phyloP scores from a whole-genome alignment of 75 land plant species.

The Azolla pinnata region DNA sequence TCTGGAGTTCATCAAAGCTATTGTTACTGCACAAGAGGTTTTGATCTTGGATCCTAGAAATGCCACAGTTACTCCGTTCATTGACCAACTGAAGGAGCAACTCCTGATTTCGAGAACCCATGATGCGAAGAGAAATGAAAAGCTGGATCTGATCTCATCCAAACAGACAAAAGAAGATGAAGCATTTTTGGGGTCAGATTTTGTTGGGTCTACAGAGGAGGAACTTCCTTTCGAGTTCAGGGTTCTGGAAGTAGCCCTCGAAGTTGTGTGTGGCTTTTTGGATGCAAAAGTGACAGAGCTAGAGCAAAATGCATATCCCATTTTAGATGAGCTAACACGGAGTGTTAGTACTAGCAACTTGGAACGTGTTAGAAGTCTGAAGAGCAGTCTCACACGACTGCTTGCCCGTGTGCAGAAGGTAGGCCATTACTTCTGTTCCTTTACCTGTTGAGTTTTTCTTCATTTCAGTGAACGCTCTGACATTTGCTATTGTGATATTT shows the following conservation, averaged over 20 bases:
- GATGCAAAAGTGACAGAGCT: conserved; percentile 65
- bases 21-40: conserved; percentile 92
- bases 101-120: conserved; percentile 29
- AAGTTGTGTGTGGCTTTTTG: conserved; percentile 76
- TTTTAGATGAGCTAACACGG: conserved; percentile 80
- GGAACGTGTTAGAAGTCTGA: conserved; percentile 79
- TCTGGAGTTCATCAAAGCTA: conserved; percentile 85
- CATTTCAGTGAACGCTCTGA: too few relatives aligned
- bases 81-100: conserved; percentile 67
- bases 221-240: conserved; percentile 97
- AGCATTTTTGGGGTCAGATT: conserved; percentile 6
- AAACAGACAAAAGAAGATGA: conserved; percentile 4
- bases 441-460: too few relatives aligned
- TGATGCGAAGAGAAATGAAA: conserved; percentile 22
- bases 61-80: conserved; percentile 66
- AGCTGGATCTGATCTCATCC: background rate
- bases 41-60: conserved; percentile 69
- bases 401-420: conserved; percentile 91
- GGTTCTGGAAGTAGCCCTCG: conserved; percentile 85
- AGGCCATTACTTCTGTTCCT: background rate
- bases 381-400: conserved; percentile 73
- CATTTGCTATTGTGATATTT: too few relatives aligned
- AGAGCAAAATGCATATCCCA: conserved; percentile 73
- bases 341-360: conserved; percentile 86
- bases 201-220: conserved; percentile 10